A percentile compares a stretch with the other conserved stretches of the same genome.
phyloP scores from a whole-genome alignment of 805 yeast genomes.

The Candida cerambycidarum region DNA sequence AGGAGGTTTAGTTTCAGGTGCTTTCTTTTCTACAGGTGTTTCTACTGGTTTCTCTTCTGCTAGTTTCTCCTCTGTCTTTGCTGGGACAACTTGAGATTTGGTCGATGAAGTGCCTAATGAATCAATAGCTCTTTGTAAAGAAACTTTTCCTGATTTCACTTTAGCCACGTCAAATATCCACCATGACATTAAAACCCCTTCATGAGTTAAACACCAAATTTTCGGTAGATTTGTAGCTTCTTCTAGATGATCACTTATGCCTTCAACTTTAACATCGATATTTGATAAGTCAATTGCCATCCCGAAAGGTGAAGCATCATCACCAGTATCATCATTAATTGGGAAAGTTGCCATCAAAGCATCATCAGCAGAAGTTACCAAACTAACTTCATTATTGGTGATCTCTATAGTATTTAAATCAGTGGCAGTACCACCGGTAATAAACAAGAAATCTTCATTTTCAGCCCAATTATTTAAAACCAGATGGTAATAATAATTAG shows the following conservation, averaged over 20 bases:
- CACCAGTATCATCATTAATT: slow-evolving; percentile 60
- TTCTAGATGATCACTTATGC: slow-evolving; percentile 62
- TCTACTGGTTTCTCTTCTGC: too few species aligned
- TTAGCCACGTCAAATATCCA: slow-evolving; percentile 49
- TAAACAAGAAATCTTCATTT: slow-evolving; percentile 29
- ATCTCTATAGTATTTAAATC: slow-evolving; percentile 37
- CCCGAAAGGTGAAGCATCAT: slow-evolving; percentile 74
- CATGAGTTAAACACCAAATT: slow-evolving; percentile 58
- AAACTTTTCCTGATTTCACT: slow-evolving; percentile 6
- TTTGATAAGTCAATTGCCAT: slow-evolving; percentile 59
- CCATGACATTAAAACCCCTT: slow-evolving; percentile 65
- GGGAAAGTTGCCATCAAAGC: slow-evolving; percentile 74
- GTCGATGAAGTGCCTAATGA: too few species aligned
- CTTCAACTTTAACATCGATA: slow-evolving; percentile 35
- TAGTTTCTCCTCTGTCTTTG: too few species aligned
- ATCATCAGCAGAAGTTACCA: slow-evolving; percentile 59
- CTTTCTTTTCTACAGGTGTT: neutral
- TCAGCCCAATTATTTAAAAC: slow-evolving; percentile 42
- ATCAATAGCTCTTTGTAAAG: slow-evolving; percentile 13
- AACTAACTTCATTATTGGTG: slow-evolving; percentile 10
- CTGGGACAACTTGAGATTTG: too few species aligned
- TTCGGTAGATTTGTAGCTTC: slow-evolving; percentile 64
- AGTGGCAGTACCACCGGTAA: slow-evolving; percentile 64
- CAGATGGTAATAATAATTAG: slow-evolving; percentile 45
- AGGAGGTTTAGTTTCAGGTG: too few species aligned